Evolutionary conservation across 2,329 filamentous ascomycete genomes (phyloP), one percentile per base, ranked within the genome.

Genomic region (Chaetothyriales sp.): DNA sequence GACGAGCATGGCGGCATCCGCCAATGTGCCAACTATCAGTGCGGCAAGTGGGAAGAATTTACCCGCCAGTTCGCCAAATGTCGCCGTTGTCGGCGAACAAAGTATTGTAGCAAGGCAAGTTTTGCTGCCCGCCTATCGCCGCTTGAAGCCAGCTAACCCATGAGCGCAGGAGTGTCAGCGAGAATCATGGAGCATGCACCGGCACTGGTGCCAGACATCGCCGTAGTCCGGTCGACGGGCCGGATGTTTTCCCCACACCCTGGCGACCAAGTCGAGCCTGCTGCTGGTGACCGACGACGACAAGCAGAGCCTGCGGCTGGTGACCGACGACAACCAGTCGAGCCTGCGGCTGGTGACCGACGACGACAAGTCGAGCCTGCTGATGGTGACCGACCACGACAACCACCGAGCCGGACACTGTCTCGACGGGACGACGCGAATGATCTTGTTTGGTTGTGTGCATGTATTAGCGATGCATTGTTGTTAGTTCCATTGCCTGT

Each of bases 1-100:
- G 92, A 98, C 65, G 87, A 85, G 9, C 80, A 87, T 47, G 92
- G 92, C 44, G 92, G 92, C 54, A 97, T 98, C 60, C 79, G 92
- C 52, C 92, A 98, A 67, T 98, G 92, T 67, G 92, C 92, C 50
- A 95, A 95, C 72, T 98, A 94, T 72, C 83, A 95, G 69, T 98
- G 92, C 67, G 90, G 90, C 55, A 95, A 94, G 66, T 98, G 92
- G 92, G 92, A 98, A 68, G 86, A 95, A 69, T 95, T 82, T 67
- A 89, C 90, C 43, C 82, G 92, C 56, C 90, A 98, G 66, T 98
- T 98, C 68, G 92, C 92, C 61, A 98, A 98, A 71, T 98, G 92
- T 71, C 83, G 92, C 59, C 83, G 92, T 58, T 98, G 92, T 72
- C 82, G 92, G 61, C 82, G 92, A 59, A 98, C 92, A 56, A 98